Evolutionary conservation across 768 basidiomycete species (phyloP), one percentile per base, ranked within the genome.

Genomic region (Pholiota molesta): DNA sequence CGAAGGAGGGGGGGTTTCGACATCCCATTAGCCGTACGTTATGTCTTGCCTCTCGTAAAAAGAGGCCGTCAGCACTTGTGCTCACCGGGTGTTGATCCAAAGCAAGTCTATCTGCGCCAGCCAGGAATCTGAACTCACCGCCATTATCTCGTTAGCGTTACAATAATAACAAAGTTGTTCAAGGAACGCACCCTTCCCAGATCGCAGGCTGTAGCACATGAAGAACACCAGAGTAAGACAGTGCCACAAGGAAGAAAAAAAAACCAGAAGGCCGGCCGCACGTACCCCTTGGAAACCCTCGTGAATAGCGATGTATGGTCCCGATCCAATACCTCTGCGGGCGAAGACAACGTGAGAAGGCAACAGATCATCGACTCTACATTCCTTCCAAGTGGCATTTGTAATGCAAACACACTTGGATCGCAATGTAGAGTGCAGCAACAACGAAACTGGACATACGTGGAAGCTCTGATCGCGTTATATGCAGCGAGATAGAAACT

Each of bases 61-160:
- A 60, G 37, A 61, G 44, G 42, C 58, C 52, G 49, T 65, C 54
- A 42, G 26, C 35, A 55, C 21, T 49, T 17, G 28, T 39, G 87
- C 75, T 74, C 88, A 95, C 66, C 42, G 90, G 90, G 74, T 95
- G 94, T 52, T 88, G 83, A 75, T 95, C 94, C 42, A 95, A 73
- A 35, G 83, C 80, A 63, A 88, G 73, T 59, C 95, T 87, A 75
- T 96, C 95, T 29, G 89, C 86, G 49, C 91, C 88, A 44, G 83
- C 74, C 58, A 95, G 75, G 81, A 91, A 95, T 58, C 86, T 88
- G 37, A 40, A 59, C 16, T n/a, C 75, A 37, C 52, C 62, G 28
- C 14, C 31, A 6, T 56, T 57, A n/a, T 52, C 49, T 42, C 37
- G 21, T 61, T 49, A 52, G 47, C 61, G n/a, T 28, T 26, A 26